A percentile compares a stretch with the other conserved stretches of the same genome.
phyloP scores from a whole-genome alignment of 495 filamentous ascomycete genomes.

The Penicillium angulare region DNA sequence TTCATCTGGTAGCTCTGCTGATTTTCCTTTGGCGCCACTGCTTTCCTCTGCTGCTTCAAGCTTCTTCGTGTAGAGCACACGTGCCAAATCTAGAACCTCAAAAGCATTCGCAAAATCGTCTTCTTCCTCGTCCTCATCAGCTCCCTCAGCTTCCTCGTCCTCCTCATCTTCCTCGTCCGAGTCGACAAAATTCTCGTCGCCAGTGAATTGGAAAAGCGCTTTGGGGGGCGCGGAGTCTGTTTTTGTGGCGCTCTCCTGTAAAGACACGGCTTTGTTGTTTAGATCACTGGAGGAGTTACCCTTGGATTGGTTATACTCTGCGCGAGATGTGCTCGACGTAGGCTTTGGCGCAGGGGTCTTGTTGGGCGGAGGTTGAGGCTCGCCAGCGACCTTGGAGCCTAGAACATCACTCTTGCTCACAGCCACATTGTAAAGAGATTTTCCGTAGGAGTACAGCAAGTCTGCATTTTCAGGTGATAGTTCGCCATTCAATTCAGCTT shows the following conservation, averaged over 20 bases:
- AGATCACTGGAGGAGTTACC: conserved; percentile 24
- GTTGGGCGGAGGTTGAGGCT: conserved; percentile 46
- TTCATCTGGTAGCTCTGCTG: conserved; percentile 45
- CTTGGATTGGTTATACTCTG: conserved; percentile 24
- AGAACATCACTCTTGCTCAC: conserved; percentile 93
- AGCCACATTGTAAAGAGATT: conserved; percentile 87
- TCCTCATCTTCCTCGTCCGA: conserved; percentile 60
- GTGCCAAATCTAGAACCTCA: conserved; percentile 87
- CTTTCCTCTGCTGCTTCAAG: conserved; percentile 52
- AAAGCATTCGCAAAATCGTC: conserved; percentile 90
- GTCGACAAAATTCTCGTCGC: conserved; percentile 88
- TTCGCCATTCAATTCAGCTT: conserved; percentile 90
- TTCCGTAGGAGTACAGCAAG: conserved; percentile 89
- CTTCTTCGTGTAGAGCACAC: conserved; percentile 69
- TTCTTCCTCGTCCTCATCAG: conserved; percentile 68
- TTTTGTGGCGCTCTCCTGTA: conserved; percentile 37
- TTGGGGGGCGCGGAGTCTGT: conserved; percentile 50
- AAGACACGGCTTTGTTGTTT: conserved; percentile 35
- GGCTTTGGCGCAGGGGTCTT: too few species aligned
- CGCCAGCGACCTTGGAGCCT: conserved; percentile 71
- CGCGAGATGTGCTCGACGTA: conserved; percentile 13
- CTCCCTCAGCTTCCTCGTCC: conserved; percentile 38
- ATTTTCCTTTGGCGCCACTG: conserved; percentile 47
- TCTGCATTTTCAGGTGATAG: conserved; percentile 86
- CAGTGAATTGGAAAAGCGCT: conserved; percentile 85